These are phyloP conservation scores for Tetrapisispora nanseiensis DNA, from an alignment of 805 yeast species.

Conservation along the genomic window DNA sequence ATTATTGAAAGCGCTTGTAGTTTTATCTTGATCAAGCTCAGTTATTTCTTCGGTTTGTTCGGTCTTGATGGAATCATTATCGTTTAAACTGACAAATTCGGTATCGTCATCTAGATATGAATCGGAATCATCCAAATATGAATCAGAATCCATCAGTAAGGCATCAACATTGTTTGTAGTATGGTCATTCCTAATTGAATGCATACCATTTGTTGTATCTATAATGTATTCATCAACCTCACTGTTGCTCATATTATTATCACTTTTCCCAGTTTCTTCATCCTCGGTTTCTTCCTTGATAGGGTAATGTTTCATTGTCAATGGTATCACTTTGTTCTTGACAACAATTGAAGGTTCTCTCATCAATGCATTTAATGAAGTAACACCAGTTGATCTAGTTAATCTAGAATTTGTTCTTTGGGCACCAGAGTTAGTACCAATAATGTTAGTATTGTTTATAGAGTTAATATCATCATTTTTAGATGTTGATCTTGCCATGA, in stretches of 20 bases:
- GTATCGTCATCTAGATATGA: slow-evolving; percentile 4
- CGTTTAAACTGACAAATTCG: slow-evolving; percentile 6
- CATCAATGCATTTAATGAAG: slow-evolving; percentile 19
- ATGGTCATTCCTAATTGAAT: neutral
- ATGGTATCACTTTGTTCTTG: slow-evolving; percentile 27
- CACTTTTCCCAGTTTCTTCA: slow-evolving; percentile 5
- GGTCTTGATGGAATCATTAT: slow-evolving; percentile 5
- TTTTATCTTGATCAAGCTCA: neutral
- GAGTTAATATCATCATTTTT: neutral
- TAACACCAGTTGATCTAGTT: slow-evolving; percentile 22
- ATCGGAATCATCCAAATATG: neutral
- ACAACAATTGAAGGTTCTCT: slow-evolving; percentile 30
- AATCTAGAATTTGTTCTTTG: slow-evolving; percentile 4
- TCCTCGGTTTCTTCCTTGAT: slow-evolving; percentile 13
- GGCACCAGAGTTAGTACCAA: neutral
- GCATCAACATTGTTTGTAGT: neutral
- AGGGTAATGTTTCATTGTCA: slow-evolving; percentile 23
- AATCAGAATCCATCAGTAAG: neutral
- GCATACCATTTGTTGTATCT: slow-evolving; percentile 7
- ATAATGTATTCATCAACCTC: slow-evolving; percentile 14
- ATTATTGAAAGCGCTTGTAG: slow-evolving; percentile 11
- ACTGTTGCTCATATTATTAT: neutral
- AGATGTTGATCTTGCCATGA: neutral
- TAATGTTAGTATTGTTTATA: no score
- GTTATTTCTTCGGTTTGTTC: slow-evolving; percentile 9